phyloP scores from a whole-genome alignment of 345 rosid genomes.

The Salix dunnii region DNA sequence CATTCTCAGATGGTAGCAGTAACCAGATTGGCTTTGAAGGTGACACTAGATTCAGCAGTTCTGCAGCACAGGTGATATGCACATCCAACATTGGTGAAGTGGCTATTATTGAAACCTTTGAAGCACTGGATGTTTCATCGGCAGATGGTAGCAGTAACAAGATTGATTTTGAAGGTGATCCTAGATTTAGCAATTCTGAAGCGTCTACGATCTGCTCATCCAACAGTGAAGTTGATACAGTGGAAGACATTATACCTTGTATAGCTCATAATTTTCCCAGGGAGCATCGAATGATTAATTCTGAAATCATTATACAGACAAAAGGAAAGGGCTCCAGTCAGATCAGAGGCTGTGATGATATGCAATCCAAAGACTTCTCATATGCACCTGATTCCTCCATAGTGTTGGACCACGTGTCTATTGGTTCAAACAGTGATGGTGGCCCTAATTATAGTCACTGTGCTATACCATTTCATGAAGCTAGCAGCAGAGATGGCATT shows the following conservation, averaged over 20 bases:
- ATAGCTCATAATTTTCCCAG: background rate
- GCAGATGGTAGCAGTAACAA: constrained; percentile 11
- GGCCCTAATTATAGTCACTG: constrained; percentile 14
- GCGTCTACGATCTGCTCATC: constrained; percentile 12
- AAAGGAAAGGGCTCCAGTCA: constrained; percentile 11
- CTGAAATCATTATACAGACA: constrained; percentile 14
- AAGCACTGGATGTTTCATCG: constrained; percentile 21
- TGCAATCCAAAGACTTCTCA: constrained; percentile 15
- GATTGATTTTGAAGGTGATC: constrained; percentile 18
- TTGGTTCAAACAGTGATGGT: constrained; percentile 28
- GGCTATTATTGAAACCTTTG: constrained; percentile 18
- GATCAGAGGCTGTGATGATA: constrained; percentile 7
- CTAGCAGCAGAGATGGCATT: constrained; percentile 4
- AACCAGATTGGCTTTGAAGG: constrained; percentile 16
- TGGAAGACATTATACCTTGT: constrained; percentile 15
- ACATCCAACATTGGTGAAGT: constrained; percentile 16
- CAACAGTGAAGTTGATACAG: constrained; percentile 14
- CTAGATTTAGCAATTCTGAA: constrained; percentile 4
- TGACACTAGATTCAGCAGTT: background rate
- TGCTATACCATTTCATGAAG: constrained; percentile 13
- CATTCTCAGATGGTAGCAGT: constrained; percentile 16
- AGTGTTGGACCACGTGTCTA: constrained; percentile 24
- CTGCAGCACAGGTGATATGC: constrained; percentile 12
- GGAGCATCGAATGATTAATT: constrained; percentile 11
- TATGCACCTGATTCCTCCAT: constrained; percentile 21